Evolutionary conservation across 805 yeast genomes (phyloP), one percentile per base, ranked within the genome.

Genomic region (Kluyveromyces wickerhamii): DNA sequence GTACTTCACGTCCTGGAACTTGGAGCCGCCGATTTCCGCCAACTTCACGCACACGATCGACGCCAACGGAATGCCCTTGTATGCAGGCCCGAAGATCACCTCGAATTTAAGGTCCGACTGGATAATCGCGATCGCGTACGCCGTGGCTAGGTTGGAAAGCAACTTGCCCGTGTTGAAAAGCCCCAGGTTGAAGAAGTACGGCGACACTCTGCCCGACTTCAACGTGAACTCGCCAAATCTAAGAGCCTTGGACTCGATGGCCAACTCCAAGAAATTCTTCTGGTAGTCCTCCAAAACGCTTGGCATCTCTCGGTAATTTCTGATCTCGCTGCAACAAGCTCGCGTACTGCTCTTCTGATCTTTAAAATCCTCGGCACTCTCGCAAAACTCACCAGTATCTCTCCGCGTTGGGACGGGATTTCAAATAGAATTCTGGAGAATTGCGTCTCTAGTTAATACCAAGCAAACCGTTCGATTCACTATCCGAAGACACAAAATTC

Each of bases 181-280:
- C n/a, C 96, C 97, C 62, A 86, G 63, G 63, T 88, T 88, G 74
- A 89, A 88, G 54, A 92, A 89, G 61, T 92, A 89, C 33, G 98
- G 98, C n/a, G 96, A 88, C 39, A 66, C 63, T 49, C 98, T 76
- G 16, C 97, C 97, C 2, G 94, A 80, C 60, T 89, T 89, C 57
- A 89, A 71, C 10, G 94, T 86, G 71, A 85, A 89, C 33, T 70
- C 60, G 34, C 97, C 97, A 57, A 89, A 92, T 54, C 79, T 76
- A 49, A 89, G 71, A 11, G 96, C 95, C 47, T 79, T 66, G 37
- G 81, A 73, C 48, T 79, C 84, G 45, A 88, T 66, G 16, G 98
- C 95, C 44, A 77, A 71, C 52, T 86, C 83, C 37, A 89, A 69
- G 54, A 89, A 86, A 50, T 72, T 67, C 40, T 73, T 65, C 55